Evolutionary conservation across 495 filamentous ascomycete species (phyloP).

Genomic region (Penicillium paxilli): DNA sequence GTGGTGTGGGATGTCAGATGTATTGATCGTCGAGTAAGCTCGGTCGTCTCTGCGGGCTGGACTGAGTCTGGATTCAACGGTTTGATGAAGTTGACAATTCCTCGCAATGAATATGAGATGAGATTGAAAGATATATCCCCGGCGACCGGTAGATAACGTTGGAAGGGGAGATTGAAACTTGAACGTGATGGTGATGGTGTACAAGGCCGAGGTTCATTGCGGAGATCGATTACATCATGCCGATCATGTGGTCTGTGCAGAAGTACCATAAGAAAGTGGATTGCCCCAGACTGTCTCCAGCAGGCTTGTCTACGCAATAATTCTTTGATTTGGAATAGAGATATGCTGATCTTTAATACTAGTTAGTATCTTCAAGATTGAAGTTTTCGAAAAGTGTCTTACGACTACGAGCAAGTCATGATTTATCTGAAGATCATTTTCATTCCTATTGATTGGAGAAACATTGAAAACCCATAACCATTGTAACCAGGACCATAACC

Average conservation of each 20-base stretch:
- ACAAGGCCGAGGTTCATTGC: constrained; percentile 23
- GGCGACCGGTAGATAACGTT: neutral
- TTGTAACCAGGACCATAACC: neutral
- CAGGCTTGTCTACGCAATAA: no score
- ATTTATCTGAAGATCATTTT: constrained; percentile 1
- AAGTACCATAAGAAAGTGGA: no score
- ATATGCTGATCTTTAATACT: no score
- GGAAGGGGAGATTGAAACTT: constrained; percentile 11
- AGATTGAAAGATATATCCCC: neutral
- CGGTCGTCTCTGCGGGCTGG: neutral
- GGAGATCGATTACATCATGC: constrained; percentile 32
- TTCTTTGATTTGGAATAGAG: no score
- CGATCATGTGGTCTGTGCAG: constrained; percentile 24
- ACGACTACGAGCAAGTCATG: neutral
- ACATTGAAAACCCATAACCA: neutral
- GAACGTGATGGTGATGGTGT: constrained; percentile 18
- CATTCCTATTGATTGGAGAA: constrained; percentile 1
- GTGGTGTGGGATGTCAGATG: constrained; percentile 3
- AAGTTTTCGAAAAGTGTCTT: no score
- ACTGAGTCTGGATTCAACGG: neutral
- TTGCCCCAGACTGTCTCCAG: no score
- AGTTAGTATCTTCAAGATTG: no score
- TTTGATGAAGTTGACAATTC: neutral
- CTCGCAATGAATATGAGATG: neutral
- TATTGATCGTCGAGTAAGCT: neutral